Evolutionary conservation across 208 protist genomes (phyloP).

Genomic region (Crithidia thermophila): DNA sequence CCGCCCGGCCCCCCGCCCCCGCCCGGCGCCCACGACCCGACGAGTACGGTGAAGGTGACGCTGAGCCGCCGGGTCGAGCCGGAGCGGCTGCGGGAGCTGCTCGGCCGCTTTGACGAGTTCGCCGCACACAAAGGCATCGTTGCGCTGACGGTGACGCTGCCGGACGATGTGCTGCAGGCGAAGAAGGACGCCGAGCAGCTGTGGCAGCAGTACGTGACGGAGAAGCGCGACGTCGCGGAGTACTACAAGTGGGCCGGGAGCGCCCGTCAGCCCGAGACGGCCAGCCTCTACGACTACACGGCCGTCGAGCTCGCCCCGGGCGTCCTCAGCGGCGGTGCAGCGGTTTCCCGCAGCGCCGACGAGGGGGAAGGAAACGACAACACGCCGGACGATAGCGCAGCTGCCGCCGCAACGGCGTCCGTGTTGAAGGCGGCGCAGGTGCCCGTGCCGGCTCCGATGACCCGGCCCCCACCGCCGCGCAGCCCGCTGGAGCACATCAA

Average conservation of each 20-base stretch:
- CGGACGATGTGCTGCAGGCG: slow-evolving; percentile 57
- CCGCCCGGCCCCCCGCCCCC: slow-evolving; percentile 85
- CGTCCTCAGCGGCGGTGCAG: slow-evolving; percentile 33
- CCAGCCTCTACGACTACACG: slow-evolving; percentile 74
- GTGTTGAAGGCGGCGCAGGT: slow-evolving; percentile 58
- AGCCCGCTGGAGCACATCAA: slow-evolving; percentile 82
- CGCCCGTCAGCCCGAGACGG: not conserved
- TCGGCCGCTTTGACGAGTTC: slow-evolving; percentile 84
- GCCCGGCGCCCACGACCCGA: slow-evolving; percentile 59
- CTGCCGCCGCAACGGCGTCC: slow-evolving; percentile 24
- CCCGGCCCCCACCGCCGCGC: slow-evolving; percentile 42
- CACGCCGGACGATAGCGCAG: not conserved
- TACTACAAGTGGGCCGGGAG: slow-evolving; percentile 74
- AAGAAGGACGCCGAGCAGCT: slow-evolving; percentile 85
- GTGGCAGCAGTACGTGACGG: slow-evolving; percentile 77
- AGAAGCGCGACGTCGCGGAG: slow-evolving; percentile 69
- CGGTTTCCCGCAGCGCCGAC: not conserved
- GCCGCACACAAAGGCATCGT: slow-evolving; percentile 87
- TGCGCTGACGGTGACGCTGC: slow-evolving; percentile 57
- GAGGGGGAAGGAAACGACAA: not conserved
- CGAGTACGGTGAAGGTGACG: slow-evolving; percentile 68
- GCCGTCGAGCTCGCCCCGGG: slow-evolving; percentile 82
- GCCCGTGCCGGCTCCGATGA: slow-evolving; percentile 67
- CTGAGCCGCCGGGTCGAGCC: slow-evolving; percentile 64
- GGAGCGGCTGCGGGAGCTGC: slow-evolving; percentile 72